These are phyloP conservation scores for Heterobasidion occidentale DNA, from an alignment of 1,284 basidiomycete genomes.

Conservation along the genomic window DNA sequence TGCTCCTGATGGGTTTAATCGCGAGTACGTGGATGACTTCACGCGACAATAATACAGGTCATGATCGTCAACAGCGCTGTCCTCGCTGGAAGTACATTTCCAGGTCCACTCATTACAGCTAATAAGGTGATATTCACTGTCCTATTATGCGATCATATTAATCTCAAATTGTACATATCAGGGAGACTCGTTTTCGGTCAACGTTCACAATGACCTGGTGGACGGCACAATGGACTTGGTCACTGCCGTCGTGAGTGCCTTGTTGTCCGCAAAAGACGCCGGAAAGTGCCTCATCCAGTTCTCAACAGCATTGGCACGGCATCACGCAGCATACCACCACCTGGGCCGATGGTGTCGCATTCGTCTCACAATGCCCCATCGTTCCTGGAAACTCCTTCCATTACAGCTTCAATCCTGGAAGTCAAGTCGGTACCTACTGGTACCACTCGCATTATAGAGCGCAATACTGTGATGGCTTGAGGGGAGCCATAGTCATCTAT, in stretches of 20 bases:
- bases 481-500: slow-evolving; percentile 31
- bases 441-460: slow-evolving; percentile 20
- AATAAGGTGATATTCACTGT: slow-evolving; percentile 3
- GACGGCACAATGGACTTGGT: slow-evolving; percentile 24
- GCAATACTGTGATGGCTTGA: slow-evolving; percentile 35
- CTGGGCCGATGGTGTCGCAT: slow-evolving; percentile 18
- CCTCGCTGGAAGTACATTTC: slow-evolving; percentile 10
- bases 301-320: slow-evolving; percentile 23
- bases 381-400: slow-evolving; percentile 31
- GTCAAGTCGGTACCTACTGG: slow-evolving; percentile 21
- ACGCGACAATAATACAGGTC: not conserved
- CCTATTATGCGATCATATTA: not conserved
- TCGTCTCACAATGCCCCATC: slow-evolving; percentile 39
- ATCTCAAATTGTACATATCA: not conserved
- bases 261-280: not conserved
- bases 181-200: slow-evolving; percentile 21
- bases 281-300: not conserved
- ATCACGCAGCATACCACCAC: slow-evolving; percentile 19
- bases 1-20: slow-evolving; percentile 16
- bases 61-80: slow-evolving; percentile 3
- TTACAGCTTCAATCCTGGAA: slow-evolving; percentile 21
- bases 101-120: slow-evolving; percentile 12
- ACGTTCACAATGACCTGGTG: slow-evolving; percentile 23
- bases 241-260: slow-evolving; percentile 22
- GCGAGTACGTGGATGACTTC: not conserved